Conservation (phyloP, 805 yeast genomes). For the Scheffersomyces ergatensis region DNA sequence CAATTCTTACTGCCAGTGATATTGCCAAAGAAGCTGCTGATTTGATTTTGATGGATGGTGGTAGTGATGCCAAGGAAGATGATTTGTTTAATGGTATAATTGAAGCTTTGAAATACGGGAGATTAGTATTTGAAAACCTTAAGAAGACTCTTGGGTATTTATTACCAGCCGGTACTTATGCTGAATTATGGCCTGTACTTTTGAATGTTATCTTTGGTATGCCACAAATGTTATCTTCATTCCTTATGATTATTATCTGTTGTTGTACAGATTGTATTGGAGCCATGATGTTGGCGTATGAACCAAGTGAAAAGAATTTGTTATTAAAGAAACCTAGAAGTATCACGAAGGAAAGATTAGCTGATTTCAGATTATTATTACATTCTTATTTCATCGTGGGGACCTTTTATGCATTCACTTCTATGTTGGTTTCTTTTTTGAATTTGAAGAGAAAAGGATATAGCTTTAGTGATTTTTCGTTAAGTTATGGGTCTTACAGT, state of each 20-base stretch:
- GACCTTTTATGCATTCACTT: constrained; percentile 36
- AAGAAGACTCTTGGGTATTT: constrained; percentile 46
- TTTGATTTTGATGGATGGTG: constrained; percentile 23
- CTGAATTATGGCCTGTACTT: constrained; percentile 51
- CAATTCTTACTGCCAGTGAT: constrained; percentile 27
- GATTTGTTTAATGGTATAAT: constrained; percentile 21
- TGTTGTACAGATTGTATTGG: constrained; percentile 47
- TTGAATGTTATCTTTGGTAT: constrained; percentile 47
- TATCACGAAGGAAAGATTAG: constrained; percentile 38
- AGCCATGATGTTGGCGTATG: constrained; percentile 44
- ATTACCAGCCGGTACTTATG: constrained; percentile 51
- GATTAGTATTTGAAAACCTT: constrained; percentile 49
- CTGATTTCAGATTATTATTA: constrained; percentile 33
- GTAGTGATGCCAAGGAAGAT: constrained; percentile 8
- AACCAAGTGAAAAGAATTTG: constrained; percentile 41
- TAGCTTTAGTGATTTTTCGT: constrained; percentile 28
- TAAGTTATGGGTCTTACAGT: constrained; percentile 33
- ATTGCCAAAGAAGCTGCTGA: constrained; percentile 39
- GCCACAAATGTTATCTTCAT: constrained; percentile 48
- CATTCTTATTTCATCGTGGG: constrained; percentile 47
- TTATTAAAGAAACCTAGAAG: constrained; percentile 42
- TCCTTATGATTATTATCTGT: constrained; percentile 50
- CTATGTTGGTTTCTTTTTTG: constrained; percentile 39
- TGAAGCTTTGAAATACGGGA: constrained; percentile 39
- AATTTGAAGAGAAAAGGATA: constrained; percentile 34